Percentiles rank a stretch among this genome's conserved stretches.
Evolutionary conservation across 169 alveolate species (phyloP).

Genomic region (Plasmodium berghei): DNA sequence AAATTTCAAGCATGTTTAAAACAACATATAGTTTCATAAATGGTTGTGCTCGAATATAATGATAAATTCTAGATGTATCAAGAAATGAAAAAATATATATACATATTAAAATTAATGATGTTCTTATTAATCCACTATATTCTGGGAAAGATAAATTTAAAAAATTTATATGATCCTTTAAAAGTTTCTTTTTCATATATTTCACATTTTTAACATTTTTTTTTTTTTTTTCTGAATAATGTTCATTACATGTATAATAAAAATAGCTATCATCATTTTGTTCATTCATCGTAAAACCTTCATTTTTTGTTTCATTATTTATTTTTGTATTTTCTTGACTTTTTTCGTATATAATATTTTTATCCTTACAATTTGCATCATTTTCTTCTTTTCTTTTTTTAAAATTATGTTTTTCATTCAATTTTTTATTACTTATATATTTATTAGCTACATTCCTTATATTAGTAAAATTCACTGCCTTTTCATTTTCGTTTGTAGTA

Average conservation of each 20-base stretch:
- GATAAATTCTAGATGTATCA: conserved; percentile 91
- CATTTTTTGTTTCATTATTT: neutral
- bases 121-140: conserved; percentile 83
- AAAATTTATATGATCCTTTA: conserved; percentile 52
- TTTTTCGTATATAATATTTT: neutral
- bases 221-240: conserved; percentile 8
- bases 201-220: conserved; percentile 42
- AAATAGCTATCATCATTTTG: conserved; percentile 16
- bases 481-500: too few species aligned
- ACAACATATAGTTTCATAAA: conserved; percentile 91
- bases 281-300: neutral
- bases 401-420: neutral
- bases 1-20: conserved; percentile 91
- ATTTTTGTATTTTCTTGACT: neutral
- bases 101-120: conserved; percentile 82
- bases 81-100: conserved; percentile 85
- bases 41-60: conserved; percentile 92
- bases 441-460: too few species aligned
- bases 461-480: too few species aligned
- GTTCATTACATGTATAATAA: conserved; percentile 24
- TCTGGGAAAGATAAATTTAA: conserved; percentile 78
- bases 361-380: neutral
- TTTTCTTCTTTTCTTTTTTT: neutral
- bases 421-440: too few species aligned
- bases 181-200: conserved; percentile 44